Percentiles rank a stretch among this genome's conserved stretches.
These are phyloP conservation scores for Haplosporangium sp. DNA, from an alignment of 371 early-diverging fungal genomes.

Conservation along the genomic window DNA sequence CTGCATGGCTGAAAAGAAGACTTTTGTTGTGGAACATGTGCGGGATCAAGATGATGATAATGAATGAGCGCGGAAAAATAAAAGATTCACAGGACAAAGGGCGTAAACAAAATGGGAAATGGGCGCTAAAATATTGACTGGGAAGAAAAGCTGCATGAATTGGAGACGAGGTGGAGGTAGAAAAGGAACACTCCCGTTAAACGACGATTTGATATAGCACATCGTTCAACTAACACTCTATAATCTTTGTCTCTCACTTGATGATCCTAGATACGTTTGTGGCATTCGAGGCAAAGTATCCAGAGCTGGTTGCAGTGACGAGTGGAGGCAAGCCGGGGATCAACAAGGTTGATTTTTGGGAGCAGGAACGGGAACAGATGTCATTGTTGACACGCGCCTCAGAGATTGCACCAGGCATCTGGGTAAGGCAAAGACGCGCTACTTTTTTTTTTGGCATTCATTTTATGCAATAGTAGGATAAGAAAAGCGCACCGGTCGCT, in stretches of 20 bases:
- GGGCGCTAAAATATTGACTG: conserved; percentile 1
- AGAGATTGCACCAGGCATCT: conserved; percentile 65
- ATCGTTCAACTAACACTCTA: too few species aligned
- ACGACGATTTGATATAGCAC: too few species aligned
- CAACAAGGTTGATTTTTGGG: conserved; percentile 61
- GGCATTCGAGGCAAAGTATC: conserved; percentile 61
- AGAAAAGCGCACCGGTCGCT: too few species aligned
- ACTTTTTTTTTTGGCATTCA: background rate
- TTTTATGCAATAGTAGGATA: background rate
- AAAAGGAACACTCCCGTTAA: too few species aligned
- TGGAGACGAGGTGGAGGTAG: background rate
- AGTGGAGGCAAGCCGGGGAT: conserved; percentile 49
- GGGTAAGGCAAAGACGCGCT: too few species aligned
- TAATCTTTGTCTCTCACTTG: background rate
- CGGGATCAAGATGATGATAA: too few species aligned
- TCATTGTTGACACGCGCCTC: conserved; percentile 63
- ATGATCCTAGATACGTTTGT: conserved; percentile 57
- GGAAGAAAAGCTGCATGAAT: conserved; percentile 20
- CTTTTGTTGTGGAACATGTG: too few species aligned
- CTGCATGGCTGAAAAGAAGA: conserved; percentile 9
- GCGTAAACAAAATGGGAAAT: conserved; percentile 19
- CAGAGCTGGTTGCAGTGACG: conserved; percentile 61
- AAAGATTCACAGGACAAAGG: background rate
- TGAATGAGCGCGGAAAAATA: conserved; percentile 9
- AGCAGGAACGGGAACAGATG: conserved; percentile 69